A percentile compares a stretch with the other conserved stretches of the same genome.
Conservation (phyloP, 257 asterid species). For the Fraxinus anomala region DNA sequence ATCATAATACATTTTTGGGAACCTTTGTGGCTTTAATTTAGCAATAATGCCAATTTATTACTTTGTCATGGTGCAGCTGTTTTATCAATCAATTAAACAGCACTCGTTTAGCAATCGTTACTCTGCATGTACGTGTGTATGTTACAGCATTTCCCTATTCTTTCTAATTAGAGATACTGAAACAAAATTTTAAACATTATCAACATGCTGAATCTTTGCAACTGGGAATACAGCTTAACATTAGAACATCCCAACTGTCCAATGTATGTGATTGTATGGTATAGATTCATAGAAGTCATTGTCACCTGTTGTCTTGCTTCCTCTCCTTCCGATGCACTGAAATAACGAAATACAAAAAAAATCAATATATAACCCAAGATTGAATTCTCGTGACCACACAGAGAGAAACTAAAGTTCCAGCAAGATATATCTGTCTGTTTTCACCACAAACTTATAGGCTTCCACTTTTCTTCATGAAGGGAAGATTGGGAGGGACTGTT, state of each 20-base stretch:
- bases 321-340: conserved; percentile 87
- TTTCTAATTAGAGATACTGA: background rate
- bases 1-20: background rate
- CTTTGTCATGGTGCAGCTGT: background rate
- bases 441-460: background rate
- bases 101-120: background rate
- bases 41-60: background rate
- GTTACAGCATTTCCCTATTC: background rate
- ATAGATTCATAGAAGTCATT: background rate
- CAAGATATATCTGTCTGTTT: conserved; percentile 1
- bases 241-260: background rate
- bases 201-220: conserved; percentile 4
- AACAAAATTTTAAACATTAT: background rate
- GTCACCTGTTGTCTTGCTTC: conserved; percentile 62
- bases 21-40: background rate
- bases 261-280: background rate
- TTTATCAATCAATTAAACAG: background rate
- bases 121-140: background rate
- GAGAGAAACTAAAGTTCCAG: conserved; percentile 7
- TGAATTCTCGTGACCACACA: conserved; percentile 1
- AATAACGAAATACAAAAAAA: conserved; percentile 34
- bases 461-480: background rate
- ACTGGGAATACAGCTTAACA: background rate
- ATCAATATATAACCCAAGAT: background rate
- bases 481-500: conserved; percentile 4